Percentiles rank a stretch among this genome's conserved stretches.
Evolutionary conservation across 2,329 filamentous ascomycete genomes (phyloP).

Genomic region (Cryphonectria radicalis): DNA sequence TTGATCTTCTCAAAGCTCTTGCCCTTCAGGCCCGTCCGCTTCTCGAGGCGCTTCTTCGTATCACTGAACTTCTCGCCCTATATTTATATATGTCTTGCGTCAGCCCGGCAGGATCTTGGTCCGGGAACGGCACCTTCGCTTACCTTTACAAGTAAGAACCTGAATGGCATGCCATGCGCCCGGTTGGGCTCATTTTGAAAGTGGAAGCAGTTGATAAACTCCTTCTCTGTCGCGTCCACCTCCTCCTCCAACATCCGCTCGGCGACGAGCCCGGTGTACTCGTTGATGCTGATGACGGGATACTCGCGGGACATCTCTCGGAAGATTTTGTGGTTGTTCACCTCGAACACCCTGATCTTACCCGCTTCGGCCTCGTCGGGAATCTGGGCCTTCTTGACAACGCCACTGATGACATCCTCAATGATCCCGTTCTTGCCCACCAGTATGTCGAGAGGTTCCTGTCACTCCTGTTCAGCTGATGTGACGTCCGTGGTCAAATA

Average conservation of each 20-base stretch:
- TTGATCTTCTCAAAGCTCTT: conserved; percentile 99
- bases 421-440: conserved; percentile 86
- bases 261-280: conserved; percentile 81
- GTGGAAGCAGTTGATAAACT: conserved; percentile 81
- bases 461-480: conserved; percentile 32
- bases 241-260: conserved; percentile 80
- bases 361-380: conserved; percentile 72
- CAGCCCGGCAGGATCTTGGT: background rate
- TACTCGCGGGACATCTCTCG: conserved; percentile 74
- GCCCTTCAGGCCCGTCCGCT: conserved; percentile 91
- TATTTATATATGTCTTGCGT: background rate
- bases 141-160: conserved; percentile 82
- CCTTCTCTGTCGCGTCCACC: conserved; percentile 57
- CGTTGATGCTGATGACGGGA: conserved; percentile 79
- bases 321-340: conserved; percentile 80
- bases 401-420: conserved; percentile 73
- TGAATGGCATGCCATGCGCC: conserved; percentile 87
- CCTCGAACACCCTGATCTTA: conserved; percentile 80
- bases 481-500: conserved; percentile 21
- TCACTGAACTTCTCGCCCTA: conserved; percentile 86
- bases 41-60: conserved; percentile 92
- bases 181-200: conserved; percentile 89
- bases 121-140: conserved; percentile 47
- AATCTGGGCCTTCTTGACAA: conserved; percentile 82
- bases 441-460: conserved; percentile 81